phyloP scores from a whole-genome alignment of 1,284 basidiomycete genomes.

The Trametes polyzona region DNA sequence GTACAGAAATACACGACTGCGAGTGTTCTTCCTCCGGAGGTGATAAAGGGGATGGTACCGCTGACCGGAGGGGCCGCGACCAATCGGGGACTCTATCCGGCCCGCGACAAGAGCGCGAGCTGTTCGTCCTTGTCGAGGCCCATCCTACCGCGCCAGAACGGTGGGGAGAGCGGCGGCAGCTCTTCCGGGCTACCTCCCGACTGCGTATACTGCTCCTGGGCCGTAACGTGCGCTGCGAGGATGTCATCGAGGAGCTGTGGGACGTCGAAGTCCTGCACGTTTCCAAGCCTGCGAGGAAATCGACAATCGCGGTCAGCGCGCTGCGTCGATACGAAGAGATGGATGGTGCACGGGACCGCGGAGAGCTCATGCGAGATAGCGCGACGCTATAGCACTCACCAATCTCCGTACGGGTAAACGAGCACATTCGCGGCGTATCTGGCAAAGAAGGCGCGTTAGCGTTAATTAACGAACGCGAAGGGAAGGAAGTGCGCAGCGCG shows the following conservation, averaged over 20 bases:
- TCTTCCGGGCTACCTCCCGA: constrained; percentile 11
- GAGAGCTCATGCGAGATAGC: no score
- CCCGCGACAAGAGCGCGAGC: constrained; percentile 37
- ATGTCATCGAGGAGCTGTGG: constrained; percentile 56
- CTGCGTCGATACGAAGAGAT: neutral
- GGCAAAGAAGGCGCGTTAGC: neutral
- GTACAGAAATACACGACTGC: no score
- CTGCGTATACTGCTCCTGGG: neutral
- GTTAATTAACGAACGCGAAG: neutral
- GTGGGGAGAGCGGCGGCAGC: constrained; percentile 42
- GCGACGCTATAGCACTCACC: constrained; percentile 44
- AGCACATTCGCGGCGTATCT: constrained; percentile 83
- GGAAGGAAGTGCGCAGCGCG: neutral
- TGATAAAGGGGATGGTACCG: no score
- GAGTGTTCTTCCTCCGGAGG: no score
- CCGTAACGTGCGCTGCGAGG: constrained; percentile 37
- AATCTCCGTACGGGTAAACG: constrained; percentile 78
- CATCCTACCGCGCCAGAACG: constrained; percentile 78
- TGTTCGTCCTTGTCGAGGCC: constrained; percentile 71
- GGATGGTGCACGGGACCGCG: no score
- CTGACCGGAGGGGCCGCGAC: neutral
- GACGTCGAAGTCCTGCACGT: constrained; percentile 59
- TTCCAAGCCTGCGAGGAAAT: constrained; percentile 54
- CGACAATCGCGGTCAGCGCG: neutral
- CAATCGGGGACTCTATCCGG: neutral